Evolutionary conservation across 495 filamentous ascomycete species (phyloP).

Genomic region (Penicillium herquei): DNA sequence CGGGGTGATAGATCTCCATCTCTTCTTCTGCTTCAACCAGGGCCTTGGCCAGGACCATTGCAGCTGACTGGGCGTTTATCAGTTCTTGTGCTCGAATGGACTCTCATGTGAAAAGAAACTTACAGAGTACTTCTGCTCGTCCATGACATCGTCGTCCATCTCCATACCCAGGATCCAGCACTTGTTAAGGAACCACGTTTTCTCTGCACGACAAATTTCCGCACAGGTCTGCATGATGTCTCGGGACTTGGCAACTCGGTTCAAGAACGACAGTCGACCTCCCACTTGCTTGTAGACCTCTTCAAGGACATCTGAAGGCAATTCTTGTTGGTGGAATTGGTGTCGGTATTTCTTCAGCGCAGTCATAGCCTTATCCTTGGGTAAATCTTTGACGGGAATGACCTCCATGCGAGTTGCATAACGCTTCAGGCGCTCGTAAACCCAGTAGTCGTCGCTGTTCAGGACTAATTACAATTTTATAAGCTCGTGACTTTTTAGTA

Average conservation of each 20-base stretch:
- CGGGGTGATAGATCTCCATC: slow-evolving; percentile 62
- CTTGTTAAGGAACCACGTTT: slow-evolving; percentile 91
- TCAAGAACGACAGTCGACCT: slow-evolving; percentile 81
- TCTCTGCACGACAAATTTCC: slow-evolving; percentile 76
- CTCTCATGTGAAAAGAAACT: slow-evolving; percentile 25
- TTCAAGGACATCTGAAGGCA: slow-evolving; percentile 55
- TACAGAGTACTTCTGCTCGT: slow-evolving; percentile 93
- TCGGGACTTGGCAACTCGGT: slow-evolving; percentile 74
- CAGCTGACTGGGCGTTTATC: slow-evolving; percentile 60
- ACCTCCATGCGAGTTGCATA: slow-evolving; percentile 91
- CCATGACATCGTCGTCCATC: slow-evolving; percentile 99
- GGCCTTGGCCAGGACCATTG: slow-evolving; percentile 89
- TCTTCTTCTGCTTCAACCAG: slow-evolving; percentile 78
- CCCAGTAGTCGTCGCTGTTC: slow-evolving; percentile 96
- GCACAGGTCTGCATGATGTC: slow-evolving; percentile 79
- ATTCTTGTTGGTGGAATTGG: slow-evolving; percentile 62
- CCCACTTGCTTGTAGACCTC: slow-evolving; percentile 82
- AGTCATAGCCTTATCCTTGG: slow-evolving; percentile 68
- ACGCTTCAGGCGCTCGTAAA: slow-evolving; percentile 89
- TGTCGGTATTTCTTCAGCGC: slow-evolving; percentile 74
- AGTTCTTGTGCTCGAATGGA: not conserved
- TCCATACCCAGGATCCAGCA: slow-evolving; percentile 89
- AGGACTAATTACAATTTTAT: slow-evolving; percentile 52
- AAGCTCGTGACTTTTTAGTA: too few relatives aligned
- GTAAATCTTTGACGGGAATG: slow-evolving; percentile 75